These are phyloP conservation scores for Populus hybrid DNA, from an alignment of 441 rosid genomes.

Conservation along the genomic window DNA sequence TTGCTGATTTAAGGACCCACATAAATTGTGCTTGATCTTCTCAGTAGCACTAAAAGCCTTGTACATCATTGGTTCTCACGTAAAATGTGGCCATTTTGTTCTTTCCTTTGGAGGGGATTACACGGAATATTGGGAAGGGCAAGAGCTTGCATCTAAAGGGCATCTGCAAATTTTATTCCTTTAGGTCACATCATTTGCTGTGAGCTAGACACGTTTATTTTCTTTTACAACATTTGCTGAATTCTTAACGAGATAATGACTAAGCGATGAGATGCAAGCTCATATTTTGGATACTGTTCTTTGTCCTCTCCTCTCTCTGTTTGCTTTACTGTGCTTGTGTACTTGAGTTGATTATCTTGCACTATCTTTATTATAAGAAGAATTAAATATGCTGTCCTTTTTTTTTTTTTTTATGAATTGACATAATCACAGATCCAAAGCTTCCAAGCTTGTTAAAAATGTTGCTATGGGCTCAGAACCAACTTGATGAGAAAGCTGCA, in stretches of 20 bases:
- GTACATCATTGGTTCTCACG: background rate
- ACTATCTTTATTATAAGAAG: background rate
- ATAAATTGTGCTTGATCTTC: background rate
- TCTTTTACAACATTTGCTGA: background rate
- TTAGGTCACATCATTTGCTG: background rate
- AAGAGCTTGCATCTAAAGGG: background rate
- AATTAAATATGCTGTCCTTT: background rate
- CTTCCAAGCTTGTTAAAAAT: slow-evolving; percentile 89
- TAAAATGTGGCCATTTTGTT: background rate
- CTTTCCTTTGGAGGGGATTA: background rate
- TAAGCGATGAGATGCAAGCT: background rate
- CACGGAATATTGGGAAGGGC: background rate
- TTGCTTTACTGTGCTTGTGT: background rate
- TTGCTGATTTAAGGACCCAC: background rate
- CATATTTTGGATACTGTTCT: background rate
- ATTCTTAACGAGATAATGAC: background rate
- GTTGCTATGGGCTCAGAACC: slow-evolving; percentile 87
- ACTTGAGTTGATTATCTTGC: background rate
- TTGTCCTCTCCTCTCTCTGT: background rate
- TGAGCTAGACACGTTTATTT: background rate
- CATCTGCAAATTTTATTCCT: background rate
- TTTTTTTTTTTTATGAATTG: background rate
- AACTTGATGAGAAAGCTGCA: slow-evolving; percentile 82
- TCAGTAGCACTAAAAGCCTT: background rate
- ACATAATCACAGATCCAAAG: slow-evolving; percentile 70